Evolutionary conservation across 169 alveolate genomes (phyloP).

Genomic region (Cryptosporidium ryanae): DNA sequence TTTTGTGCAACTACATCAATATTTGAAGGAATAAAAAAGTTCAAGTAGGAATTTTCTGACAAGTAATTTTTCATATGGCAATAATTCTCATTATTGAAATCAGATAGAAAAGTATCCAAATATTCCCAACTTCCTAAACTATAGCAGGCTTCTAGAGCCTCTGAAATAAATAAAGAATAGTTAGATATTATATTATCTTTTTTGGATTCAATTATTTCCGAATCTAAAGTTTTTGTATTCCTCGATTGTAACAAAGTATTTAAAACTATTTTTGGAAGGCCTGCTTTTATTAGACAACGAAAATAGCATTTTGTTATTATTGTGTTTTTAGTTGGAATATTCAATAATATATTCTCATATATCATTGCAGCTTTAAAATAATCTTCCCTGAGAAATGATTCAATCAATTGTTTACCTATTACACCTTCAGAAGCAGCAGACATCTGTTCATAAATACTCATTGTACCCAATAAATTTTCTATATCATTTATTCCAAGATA

Average conservation of each 20-base stretch:
- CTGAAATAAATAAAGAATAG: conserved; percentile 11
- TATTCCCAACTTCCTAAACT: conserved; percentile 48
- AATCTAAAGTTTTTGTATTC: not conserved
- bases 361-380: conserved; percentile 39
- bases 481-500: conserved; percentile 60
- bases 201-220: not conserved
- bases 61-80: not conserved
- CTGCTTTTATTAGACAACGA: conserved; percentile 63
- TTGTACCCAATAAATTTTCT: conserved; percentile 49
- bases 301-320: conserved; percentile 25
- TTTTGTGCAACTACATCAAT: conserved; percentile 41
- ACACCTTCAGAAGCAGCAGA: not conserved
- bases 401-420: conserved; percentile 30
- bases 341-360: conserved; percentile 37
- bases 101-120: conserved; percentile 21
- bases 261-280: conserved; percentile 44
- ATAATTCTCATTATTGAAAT: conserved; percentile 7
- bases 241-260: conserved; percentile 1
- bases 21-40: conserved; percentile 58
- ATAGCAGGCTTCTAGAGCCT: conserved; percentile 68
- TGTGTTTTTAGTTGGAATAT: conserved; percentile 7
- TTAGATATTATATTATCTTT: not conserved
- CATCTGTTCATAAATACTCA: conserved; percentile 57
- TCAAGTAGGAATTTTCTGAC: conserved; percentile 32
- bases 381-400: conserved; percentile 41